phyloP scores from a whole-genome alignment of 2,329 filamentous ascomycete genomes.

The Exophiala calicioides region DNA sequence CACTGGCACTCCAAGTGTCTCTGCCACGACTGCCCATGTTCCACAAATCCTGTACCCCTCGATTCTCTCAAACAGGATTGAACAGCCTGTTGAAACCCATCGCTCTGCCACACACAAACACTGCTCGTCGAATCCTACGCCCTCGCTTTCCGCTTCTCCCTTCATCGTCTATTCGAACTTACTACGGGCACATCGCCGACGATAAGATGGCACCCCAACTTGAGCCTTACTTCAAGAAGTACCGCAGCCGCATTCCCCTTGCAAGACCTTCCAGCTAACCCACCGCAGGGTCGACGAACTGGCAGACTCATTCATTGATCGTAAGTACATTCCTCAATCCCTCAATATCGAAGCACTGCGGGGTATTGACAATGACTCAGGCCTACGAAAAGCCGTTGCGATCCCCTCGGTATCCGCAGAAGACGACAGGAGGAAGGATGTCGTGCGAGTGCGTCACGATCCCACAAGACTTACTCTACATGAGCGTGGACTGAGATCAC shows the following conservation, averaged over 20 bases:
- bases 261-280: slow-evolving; percentile 7
- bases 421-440: slow-evolving; percentile 66
- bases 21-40: too few relatives aligned
- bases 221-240: slow-evolving; percentile 87
- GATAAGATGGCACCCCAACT: slow-evolving; percentile 84
- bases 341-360: too few relatives aligned
- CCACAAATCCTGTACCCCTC: slow-evolving; percentile 7
- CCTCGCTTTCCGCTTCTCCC: slow-evolving; percentile 4
- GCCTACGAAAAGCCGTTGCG: slow-evolving; percentile 83
- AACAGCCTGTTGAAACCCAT: slow-evolving; percentile 5
- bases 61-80: slow-evolving; percentile 8
- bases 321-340: slow-evolving; percentile 44
- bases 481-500: slow-evolving; percentile 1
- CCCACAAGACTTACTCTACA: not conserved
- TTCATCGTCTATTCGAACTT: slow-evolving; percentile 35
- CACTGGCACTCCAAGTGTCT: too few relatives aligned
- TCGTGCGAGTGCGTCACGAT: not conserved
- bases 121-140: slow-evolving; percentile 6
- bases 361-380: slow-evolving; percentile 33
- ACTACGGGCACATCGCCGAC: slow-evolving; percentile 49
- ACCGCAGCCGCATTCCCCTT: slow-evolving; percentile 24
- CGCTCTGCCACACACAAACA: slow-evolving; percentile 4
- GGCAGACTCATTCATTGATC: slow-evolving; percentile 80
- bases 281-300: slow-evolving; percentile 66
- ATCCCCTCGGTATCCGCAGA: slow-evolving; percentile 96